Evolutionary conservation across 441 rosid species (phyloP), one percentile per base, ranked within the genome.

Genomic region (Metrosideros polymorpha): DNA sequence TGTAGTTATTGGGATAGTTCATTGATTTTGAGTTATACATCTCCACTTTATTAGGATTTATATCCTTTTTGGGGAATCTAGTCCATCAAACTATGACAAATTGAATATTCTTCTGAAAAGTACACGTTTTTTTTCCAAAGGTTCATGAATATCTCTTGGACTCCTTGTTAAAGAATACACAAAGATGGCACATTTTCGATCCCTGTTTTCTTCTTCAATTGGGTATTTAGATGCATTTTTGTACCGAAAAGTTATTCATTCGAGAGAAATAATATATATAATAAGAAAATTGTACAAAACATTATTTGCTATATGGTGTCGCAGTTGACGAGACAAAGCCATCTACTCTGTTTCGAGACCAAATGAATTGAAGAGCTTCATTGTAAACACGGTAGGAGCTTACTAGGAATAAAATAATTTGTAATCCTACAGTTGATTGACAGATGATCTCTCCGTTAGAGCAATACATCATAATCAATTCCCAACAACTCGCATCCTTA

Each of bases 261-360:
- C 6, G 2, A 61, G 5, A 9, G 6, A 61, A 29, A 61, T 2
- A 61, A 22, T 32, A 0, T 1, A 30, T 57, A 14, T 12, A 57
- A 27, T 57, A n/a, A 57, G 32, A 57, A 10, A 2, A n/a, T 57
- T 2, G 12, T 3, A 30, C 15, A 30, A 61, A 2, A 61, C 30
- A 0, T 1, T 4, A 0, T 15, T 15, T 30, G 32, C 1, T 29
- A 61, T 15, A 61, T 7, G 5, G 10, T 2, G 0, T 30, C 5
- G 0, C 9, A 7, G 2, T 61, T 3, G 22, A 7, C 7, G 2
- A 61, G 15, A 61, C 30, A 22, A 29, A 61, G 22, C 1, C 12
- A 30, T 7, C 1, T 59, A 3, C 18, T 29, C 0, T 29, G 39
- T 59, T 59, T 59, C 0, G 3, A 6, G 10, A 61, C 71, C 71